phyloP scores from a whole-genome alignment of 768 basidiomycete genomes.

The Rhizopogon vulgaris region DNA sequence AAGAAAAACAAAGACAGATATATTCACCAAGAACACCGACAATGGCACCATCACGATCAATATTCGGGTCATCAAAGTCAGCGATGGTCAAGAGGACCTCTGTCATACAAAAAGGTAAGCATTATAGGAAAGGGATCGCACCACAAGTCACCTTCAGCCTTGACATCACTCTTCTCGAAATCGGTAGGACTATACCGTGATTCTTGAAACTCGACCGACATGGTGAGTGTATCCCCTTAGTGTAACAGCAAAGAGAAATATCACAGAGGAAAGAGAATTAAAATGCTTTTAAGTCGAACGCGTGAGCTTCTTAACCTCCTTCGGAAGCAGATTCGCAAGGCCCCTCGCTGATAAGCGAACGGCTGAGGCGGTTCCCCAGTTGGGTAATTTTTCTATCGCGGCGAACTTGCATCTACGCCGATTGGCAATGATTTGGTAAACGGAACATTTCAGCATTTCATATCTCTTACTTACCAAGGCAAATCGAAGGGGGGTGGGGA shows the following conservation, averaged over 20 bases:
- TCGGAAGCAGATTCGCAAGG: background rate
- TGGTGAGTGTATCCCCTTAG: background rate
- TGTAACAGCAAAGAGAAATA: background rate
- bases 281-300: background rate
- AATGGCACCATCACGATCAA: slow-evolving; percentile 18
- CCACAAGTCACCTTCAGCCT: slow-evolving; percentile 5
- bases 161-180: slow-evolving; percentile 10
- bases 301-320: background rate
- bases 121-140: background rate
- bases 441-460: background rate
- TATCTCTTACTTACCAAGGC: background rate
- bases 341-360: slow-evolving; percentile 5
- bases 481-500: background rate
- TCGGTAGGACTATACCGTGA: slow-evolving; percentile 4
- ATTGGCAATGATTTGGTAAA: background rate
- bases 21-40: slow-evolving; percentile 15
- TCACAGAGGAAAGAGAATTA: background rate
- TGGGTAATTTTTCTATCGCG: too few species aligned
- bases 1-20: background rate
- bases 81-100: slow-evolving; percentile 1
- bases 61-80: slow-evolving; percentile 32
- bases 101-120: background rate
- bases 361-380: too few species aligned
- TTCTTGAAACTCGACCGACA: slow-evolving; percentile 8
- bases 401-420: too few species aligned